phyloP scores from a whole-genome alignment of 805 yeast species.

The Barnettozyma californica region DNA sequence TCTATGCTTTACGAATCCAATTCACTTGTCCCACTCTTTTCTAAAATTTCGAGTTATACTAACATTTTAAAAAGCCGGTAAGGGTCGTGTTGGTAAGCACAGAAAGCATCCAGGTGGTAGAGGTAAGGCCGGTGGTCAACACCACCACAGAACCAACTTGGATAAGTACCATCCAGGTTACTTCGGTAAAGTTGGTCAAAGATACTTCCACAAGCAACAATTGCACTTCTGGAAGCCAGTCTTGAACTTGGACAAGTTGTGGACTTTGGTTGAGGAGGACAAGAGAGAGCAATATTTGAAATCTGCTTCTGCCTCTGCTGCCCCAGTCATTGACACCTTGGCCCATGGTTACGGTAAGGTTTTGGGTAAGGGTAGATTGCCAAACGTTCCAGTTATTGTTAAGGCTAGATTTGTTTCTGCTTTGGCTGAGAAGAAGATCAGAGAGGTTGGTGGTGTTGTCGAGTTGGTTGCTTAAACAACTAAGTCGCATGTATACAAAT shows the following conservation, averaged over 20 bases:
- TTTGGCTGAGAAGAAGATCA: constrained; percentile 99
- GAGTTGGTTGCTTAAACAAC: constrained; percentile 88
- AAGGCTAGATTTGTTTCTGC: constrained; percentile 99
- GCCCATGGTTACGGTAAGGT: constrained; percentile 99
- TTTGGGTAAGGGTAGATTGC: constrained; percentile 98
- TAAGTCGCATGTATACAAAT: constrained; percentile 10
- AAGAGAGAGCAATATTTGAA: constrained; percentile 91
- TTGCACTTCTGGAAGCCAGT: constrained; percentile 97
- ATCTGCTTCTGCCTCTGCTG: constrained; percentile 79
- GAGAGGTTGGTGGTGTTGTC: constrained; percentile 99
- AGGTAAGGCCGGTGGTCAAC: constrained; percentile 99
- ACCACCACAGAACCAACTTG: constrained; percentile 99
- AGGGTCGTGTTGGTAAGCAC: constrained; percentile 99
- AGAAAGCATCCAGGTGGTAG: constrained; percentile 99
- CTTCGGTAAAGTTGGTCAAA: constrained; percentile 99
- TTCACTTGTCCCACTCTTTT: not conserved
- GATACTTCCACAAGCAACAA: constrained; percentile 96
- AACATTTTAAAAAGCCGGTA: constrained; percentile 76
- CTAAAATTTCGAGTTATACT: constrained; percentile 15
- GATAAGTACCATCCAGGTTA: constrained; percentile 99
- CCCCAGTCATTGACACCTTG: constrained; percentile 98
- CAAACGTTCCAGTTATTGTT: constrained; percentile 97
- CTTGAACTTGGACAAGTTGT: constrained; percentile 95
- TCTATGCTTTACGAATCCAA: not conserved
- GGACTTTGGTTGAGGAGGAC: constrained; percentile 93